A percentile compares a stretch with the other conserved stretches of the same genome.
These are phyloP conservation scores for Ascomycota sp. DNA, from an alignment of 2,329 filamentous ascomycete species.

Conservation along the genomic window DNA sequence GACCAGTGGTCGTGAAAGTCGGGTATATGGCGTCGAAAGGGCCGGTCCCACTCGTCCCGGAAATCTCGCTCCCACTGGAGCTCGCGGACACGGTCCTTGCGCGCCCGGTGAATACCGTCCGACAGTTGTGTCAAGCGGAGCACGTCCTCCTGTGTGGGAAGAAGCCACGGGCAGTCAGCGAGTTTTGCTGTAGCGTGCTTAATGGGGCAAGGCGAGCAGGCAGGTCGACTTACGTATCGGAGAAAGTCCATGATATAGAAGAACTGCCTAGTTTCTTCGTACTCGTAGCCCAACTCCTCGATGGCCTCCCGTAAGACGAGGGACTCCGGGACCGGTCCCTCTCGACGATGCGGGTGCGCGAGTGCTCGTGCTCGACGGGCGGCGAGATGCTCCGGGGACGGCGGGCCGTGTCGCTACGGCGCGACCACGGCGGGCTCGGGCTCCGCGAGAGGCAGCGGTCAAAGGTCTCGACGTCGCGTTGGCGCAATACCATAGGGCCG, in stretches of 20 bases:
- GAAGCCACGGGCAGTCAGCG: slow-evolving; percentile 1
- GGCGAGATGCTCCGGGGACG: slow-evolving; percentile 23
- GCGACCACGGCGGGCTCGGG: slow-evolving; percentile 21
- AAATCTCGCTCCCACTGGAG: slow-evolving; percentile 38
- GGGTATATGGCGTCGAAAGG: slow-evolving; percentile 15
- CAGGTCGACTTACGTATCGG: slow-evolving; percentile 64
- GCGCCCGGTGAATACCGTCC: slow-evolving; percentile 54
- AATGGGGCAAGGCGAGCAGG: too few species aligned
- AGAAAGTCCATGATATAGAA: slow-evolving; percentile 91
- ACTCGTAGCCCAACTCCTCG: slow-evolving; percentile 66
- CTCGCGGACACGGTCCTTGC: slow-evolving; percentile 30
- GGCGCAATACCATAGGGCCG: slow-evolving; percentile 31
- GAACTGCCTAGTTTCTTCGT: slow-evolving; percentile 72
- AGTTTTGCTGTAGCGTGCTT: too few species aligned
- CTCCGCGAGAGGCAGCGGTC: slow-evolving; percentile 27
- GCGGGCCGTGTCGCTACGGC: slow-evolving; percentile 20
- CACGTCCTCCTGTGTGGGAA: slow-evolving; percentile 63
- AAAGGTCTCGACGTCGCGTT: slow-evolving; percentile 33
- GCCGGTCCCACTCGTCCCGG: slow-evolving; percentile 27
- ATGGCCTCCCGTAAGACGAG: slow-evolving; percentile 75
- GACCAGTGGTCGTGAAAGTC: slow-evolving; percentile 9
- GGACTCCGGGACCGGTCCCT: slow-evolving; percentile 61
- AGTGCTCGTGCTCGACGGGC: slow-evolving; percentile 14
- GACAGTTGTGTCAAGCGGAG: slow-evolving; percentile 64
- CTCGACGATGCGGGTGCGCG: slow-evolving; percentile 17